These are phyloP conservation scores for Pichia pseudocactophila DNA, from an alignment of 805 yeast species.

Conservation along the genomic window DNA sequence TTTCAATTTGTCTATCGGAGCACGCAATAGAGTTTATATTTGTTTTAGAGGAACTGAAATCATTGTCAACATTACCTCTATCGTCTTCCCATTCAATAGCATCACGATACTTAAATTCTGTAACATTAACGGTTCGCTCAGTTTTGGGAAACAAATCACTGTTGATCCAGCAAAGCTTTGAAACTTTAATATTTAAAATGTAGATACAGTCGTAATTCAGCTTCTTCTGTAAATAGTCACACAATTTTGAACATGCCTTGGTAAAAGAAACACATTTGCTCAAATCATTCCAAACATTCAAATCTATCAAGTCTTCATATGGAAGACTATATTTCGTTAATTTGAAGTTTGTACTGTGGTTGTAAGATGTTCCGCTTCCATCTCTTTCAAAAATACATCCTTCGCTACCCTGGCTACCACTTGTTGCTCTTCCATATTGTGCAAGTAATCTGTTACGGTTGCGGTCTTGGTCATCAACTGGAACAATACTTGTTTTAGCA, in stretches of 20 bases:
- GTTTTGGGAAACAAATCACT: conserved; percentile 34
- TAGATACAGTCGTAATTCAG: conserved; percentile 37
- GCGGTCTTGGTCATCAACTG: not conserved
- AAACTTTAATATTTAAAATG: conserved; percentile 41
- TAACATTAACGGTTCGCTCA: conserved; percentile 36
- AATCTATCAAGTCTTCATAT: conserved; percentile 24
- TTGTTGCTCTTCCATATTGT: conserved; percentile 51
- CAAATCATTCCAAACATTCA: conserved; percentile 30
- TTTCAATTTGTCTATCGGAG: conserved; percentile 33
- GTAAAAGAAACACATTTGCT: conserved; percentile 33
- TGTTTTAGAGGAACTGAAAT: too few species aligned
- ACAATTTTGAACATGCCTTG: conserved; percentile 34
- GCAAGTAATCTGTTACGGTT: conserved; percentile 18
- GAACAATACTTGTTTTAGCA: not conserved
- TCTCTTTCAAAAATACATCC: conserved; percentile 48
- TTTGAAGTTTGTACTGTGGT: conserved; percentile 38
- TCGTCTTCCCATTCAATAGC: conserved; percentile 23
- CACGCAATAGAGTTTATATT: conserved; percentile 3
- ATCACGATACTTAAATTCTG: conserved; percentile 32
- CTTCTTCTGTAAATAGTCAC: conserved; percentile 29
- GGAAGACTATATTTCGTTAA: conserved; percentile 28
- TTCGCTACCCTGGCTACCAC: conserved; percentile 22
- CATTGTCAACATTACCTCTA: not conserved
- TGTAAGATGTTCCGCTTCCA: conserved; percentile 57
- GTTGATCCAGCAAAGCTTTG: conserved; percentile 36